Evolutionary conservation across 1,284 basidiomycete genomes (phyloP), one percentile per base, ranked within the genome.

Genomic region (Apiotrichum gamsii): DNA sequence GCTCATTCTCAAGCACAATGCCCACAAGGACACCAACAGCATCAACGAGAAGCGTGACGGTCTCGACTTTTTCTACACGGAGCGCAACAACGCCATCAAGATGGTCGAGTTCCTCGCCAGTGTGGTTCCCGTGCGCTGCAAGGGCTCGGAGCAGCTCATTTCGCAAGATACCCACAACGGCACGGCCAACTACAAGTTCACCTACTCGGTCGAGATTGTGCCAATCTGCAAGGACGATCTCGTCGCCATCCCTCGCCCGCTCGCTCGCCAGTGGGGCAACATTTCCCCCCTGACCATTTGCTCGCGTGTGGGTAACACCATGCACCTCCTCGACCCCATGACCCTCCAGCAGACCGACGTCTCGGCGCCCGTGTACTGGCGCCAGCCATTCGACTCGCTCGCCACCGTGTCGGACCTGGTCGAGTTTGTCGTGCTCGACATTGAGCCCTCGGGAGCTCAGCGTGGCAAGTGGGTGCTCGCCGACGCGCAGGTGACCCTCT

Each of bases 221-320:
- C 91, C 94, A 0, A 82, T 98, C 52, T 98, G 94, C 77, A 97
- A 97, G 72, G 94, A 98, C 69, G 94, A 98, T 70, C 81, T 98
- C 32, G 86, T 97, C 29, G 91, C 87, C 68, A 77, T 98, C 32
- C 90, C 93, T 3, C 74, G 76, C 18, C 87, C 87, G 64, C 82
- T 85, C 57, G 91, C 94, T 0, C 82, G 84, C 20, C 75, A 80
- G 25, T 77, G 95, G 53, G 83, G 84, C 62, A 95, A 93, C 75
- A 94, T 98, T 69, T 82, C 72, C 39, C 91, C 87, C 10, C 76
- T 98, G 30, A 83, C 85, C 9, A 69, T 98, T 47, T 96, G 93
- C 73, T 82, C 83, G 19, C 87, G 94, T 49, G 83, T 98, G 42
- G 91, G 90, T 46, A 94, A 89, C 72, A 85, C 89, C 4, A 74